These are phyloP conservation scores for Mitragyna speciosa DNA, from an alignment of 257 asterid species.

Conservation along the genomic window DNA sequence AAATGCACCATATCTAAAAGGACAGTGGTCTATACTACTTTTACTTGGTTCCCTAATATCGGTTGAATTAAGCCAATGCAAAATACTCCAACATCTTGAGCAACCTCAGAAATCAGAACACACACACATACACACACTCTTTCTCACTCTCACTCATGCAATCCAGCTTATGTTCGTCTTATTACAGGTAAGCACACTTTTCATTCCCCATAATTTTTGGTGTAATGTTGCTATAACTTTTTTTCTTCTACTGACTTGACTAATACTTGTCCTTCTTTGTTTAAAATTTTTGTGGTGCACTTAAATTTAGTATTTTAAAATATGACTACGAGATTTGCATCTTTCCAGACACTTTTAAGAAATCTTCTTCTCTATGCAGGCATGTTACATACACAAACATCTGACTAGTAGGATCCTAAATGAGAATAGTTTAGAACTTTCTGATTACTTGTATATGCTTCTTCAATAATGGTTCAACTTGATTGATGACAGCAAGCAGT, in stretches of 20 bases:
- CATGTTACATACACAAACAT: constrained; percentile 58
- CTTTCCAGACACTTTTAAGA: background rate
- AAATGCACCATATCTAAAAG: no score
- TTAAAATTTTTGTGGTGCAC: background rate
- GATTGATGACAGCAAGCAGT: constrained; percentile 58
- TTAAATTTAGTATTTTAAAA: background rate
- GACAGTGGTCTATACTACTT: background rate
- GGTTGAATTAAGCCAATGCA: background rate
- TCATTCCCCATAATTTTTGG: background rate
- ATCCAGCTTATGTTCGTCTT: constrained; percentile 59
- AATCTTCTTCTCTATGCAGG: constrained; percentile 38
- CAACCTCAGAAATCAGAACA: background rate
- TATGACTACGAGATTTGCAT: background rate
- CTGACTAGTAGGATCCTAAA: constrained; percentile 23
- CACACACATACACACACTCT: background rate
- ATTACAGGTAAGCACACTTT: constrained; percentile 52
- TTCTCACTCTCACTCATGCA: no score
- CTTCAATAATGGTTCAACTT: constrained; percentile 51
- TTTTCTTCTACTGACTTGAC: background rate
- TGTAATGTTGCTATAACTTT: background rate
- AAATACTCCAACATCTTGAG: background rate
- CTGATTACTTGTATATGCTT: constrained; percentile 29
- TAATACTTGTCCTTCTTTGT: background rate
- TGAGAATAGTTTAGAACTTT: constrained; percentile 36
- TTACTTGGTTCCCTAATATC: background rate